Percentiles rank a stretch among this genome's conserved stretches.
These are phyloP conservation scores for Chlorella sp. DNA, from an alignment of 139 green algal genomes.

Conservation along the genomic window DNA sequence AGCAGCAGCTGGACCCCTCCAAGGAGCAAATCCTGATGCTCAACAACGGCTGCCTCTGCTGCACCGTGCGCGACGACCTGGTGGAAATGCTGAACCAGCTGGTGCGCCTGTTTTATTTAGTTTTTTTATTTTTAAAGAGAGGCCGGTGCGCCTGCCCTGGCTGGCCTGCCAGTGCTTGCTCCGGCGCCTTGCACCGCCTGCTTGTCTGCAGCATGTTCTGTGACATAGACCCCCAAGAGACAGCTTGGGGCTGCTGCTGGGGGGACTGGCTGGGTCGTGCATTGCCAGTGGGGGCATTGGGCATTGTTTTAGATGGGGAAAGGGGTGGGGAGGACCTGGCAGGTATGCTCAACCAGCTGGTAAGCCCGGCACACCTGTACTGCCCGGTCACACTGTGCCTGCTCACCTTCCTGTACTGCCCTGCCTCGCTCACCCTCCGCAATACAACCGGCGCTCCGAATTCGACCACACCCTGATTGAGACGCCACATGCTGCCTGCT, in stretches of 20 bases:
- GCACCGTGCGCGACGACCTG: constrained; percentile 92
- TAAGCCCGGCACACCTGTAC: not conserved
- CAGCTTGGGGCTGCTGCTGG: too few species aligned
- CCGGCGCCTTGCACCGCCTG: too few species aligned
- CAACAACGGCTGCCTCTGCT: constrained; percentile 98
- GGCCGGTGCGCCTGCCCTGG: too few species aligned
- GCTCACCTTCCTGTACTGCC: not conserved
- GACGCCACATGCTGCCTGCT: not conserved
- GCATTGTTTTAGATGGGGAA: too few species aligned
- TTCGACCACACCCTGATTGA: not conserved
- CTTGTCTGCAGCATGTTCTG: too few species aligned
- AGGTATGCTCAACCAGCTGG: constrained; percentile 70
- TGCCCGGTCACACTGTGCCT: not conserved
- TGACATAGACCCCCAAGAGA: too few species aligned
- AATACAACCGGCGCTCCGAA: constrained; percentile 51
- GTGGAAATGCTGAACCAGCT: constrained; percentile 85
- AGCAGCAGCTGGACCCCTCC: constrained; percentile 58
- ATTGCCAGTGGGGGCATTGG: too few species aligned
- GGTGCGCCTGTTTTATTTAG: constrained; percentile 53
- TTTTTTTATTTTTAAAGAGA: too few species aligned
- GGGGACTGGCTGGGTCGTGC: too few species aligned
- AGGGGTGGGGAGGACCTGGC: constrained; percentile 95
- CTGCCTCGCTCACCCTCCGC: constrained; percentile 2
- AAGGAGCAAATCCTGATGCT: constrained; percentile 90
- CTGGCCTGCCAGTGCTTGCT: too few species aligned